Base-by-base conservation (phyloP, 2,329 filamentous ascomycete species). In the Juglanconis sp. region DNA sequence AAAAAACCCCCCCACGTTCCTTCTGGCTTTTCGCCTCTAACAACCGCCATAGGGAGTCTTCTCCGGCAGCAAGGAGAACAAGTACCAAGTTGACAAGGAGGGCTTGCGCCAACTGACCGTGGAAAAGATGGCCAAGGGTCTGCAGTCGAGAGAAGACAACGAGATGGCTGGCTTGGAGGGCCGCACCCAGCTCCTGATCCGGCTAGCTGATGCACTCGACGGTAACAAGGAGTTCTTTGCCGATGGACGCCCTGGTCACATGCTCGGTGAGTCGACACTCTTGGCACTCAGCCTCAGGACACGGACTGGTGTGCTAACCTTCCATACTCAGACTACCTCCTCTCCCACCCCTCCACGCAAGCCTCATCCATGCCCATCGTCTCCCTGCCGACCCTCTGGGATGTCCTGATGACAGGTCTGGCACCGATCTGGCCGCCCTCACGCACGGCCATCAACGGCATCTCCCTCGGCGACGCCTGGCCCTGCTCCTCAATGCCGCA, bases 381-480 rank as follows among this genome's bases (percentile, higher is more conserved):
- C 48, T 85, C 90, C 10, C 79, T 98, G 11, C 91, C 93, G 1
- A 94, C 93, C 0, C 80, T 99, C 7, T 99, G 95, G 95, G 87
- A 87, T 63, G 86, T 94, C 1, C 84, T 99, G 10, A 96, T 96
- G 87, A 88, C 92, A 60, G 92, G 92, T 7, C 81, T 99, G 9
- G 84, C 87, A 4, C 84, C 88, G 1, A 96, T 98, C 72, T 99
- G 95, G 95, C 94, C 95, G 0, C 77, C 86, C 1, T 91, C 91
- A 0, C 87, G 94, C 64, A 96, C 94, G 0, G 86, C 89, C 64
- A 89, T 99, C 67, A 91, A 96, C 70, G 92, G 92, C 2, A 82
- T 91, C 34, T 87, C 92, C 0, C 85, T 99, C 15, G 95, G 95
- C 58, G 95, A 99, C 71, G 94, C 95, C 31, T 99, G 95, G 95